These are phyloP conservation scores for Fomes fomentarius DNA, from an alignment of 1,284 basidiomycete genomes.

Conservation along the genomic window DNA sequence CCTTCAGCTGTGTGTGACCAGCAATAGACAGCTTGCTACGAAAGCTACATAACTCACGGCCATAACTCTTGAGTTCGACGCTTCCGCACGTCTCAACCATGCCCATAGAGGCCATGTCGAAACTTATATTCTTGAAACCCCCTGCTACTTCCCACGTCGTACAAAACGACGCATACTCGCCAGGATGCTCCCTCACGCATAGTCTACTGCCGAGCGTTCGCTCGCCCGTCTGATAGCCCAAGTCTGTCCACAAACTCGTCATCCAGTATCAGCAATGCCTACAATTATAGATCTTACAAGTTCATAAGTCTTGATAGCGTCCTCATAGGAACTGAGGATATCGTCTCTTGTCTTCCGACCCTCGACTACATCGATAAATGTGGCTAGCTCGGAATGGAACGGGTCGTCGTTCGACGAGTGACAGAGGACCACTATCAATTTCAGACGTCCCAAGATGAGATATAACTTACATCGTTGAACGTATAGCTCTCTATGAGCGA, in stretches of 20 bases:
- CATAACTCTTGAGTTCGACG: too few species aligned
- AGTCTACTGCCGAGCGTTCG: conserved; percentile 16
- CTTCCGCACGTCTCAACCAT: too few species aligned
- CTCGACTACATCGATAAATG: conserved; percentile 39
- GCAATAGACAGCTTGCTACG: too few species aligned
- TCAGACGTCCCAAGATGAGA: not conserved
- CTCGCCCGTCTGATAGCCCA: conserved; percentile 28
- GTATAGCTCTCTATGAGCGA: conserved; percentile 4
- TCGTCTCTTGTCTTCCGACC: conserved; percentile 1
- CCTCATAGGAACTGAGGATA: conserved; percentile 29
- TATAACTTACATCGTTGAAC: conserved; percentile 8
- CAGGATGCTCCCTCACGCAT: not conserved
- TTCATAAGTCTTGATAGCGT: conserved; percentile 31
- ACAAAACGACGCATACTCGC: not conserved
- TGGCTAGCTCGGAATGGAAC: conserved; percentile 40
- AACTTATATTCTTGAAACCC: too few species aligned
- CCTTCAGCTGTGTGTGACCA: too few species aligned
- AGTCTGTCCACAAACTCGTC: conserved; percentile 12
- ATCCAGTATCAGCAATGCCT: not conserved
- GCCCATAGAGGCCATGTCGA: too few species aligned
- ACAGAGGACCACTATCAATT: not conserved
- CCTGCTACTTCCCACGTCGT: too few species aligned
- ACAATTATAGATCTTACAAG: conserved; percentile 16
- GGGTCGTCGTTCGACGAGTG: conserved; percentile 37
- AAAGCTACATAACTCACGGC: too few species aligned